Base-by-base conservation (phyloP, 192 early-diverging fungal species). In the Rhizoclosmatium sp. region DNA sequence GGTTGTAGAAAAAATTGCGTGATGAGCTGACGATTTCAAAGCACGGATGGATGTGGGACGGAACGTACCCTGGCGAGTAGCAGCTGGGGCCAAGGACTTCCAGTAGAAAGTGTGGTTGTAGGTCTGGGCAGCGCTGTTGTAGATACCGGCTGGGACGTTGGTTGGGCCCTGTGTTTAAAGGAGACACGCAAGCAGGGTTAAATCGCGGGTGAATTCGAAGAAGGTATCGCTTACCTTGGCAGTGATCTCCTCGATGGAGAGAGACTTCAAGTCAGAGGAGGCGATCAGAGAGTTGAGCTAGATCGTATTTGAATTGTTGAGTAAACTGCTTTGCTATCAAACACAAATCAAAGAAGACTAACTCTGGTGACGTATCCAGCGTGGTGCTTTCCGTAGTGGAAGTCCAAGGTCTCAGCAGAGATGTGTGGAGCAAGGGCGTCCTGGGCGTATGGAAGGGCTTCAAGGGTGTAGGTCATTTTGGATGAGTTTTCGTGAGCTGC, bases 41-140 rank as follows among this genome's bases (percentile, higher is more conserved):
- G 16, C n/a, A 31, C 10, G 64, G 9, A 9, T 65, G 39, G 16
- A 1, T 65, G 10, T 46, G 31, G 68, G 16, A 46, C 14, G 14
- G 14, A 12, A 48, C 19, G 19, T 69, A 78, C 65, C 76, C 41
- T 78, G 65, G 51, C 76, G 73, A 75, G 46, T 45, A 19, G 73
- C 60, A 44, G 16, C 61, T 49, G 76, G 59, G n/a, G 73, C 73
- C n/a, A 75, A 46, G 5, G 73, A 75, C 19, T 75, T 75, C 73
- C 73, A 75, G 73, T 75, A 75, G 60, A 75, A 75, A 46, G 73
- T 75, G 73, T 75, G 73, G 60, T 75, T 75, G 73, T 42, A 91
- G 74, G 78, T 71, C 71, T 80, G 78, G 2, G 78, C 78, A 74
- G 78, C 78, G 93, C 93, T 19, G 93, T 80, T 80, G 78, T 80